These are phyloP conservation scores for Triglochin maritima DNA, from an alignment of 106 monocot species.

Conservation along the genomic window DNA sequence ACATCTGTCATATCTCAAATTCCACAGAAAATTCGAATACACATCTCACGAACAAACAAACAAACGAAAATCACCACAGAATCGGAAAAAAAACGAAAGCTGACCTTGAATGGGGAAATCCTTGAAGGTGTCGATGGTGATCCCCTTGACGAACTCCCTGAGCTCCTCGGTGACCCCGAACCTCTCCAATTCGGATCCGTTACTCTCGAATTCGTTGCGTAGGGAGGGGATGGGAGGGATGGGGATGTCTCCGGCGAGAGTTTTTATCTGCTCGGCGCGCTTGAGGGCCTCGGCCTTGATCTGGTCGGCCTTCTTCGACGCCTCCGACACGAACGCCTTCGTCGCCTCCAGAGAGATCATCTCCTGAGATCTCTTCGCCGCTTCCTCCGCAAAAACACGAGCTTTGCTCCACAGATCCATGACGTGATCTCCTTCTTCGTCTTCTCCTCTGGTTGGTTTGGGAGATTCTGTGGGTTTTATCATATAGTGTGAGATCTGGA, in stretches of 20 bases:
- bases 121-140: constrained; percentile 69
- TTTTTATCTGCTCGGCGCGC: constrained; percentile 77
- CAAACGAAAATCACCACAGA: neutral
- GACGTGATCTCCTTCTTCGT: neutral
- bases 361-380: constrained; percentile 73
- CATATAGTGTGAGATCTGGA: neutral
- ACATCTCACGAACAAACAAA: no score
- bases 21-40: no score
- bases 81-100: neutral
- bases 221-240: constrained; percentile 5
- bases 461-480: neutral
- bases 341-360: constrained; percentile 52
- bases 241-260: constrained; percentile 63
- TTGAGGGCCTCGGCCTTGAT: constrained; percentile 41
- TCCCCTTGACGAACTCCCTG: constrained; percentile 85
- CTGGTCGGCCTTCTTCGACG: constrained; percentile 52
- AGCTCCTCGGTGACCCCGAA: constrained; percentile 88
- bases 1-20: no score
- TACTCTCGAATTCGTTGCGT: neutral
- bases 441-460: neutral
- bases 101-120: constrained; percentile 94
- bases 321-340: constrained; percentile 59
- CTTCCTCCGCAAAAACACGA: constrained; percentile 74
- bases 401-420: constrained; percentile 92
- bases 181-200: constrained; percentile 36